Evolutionary conservation across 2,329 filamentous ascomycete species (phyloP), one percentile per base, ranked within the genome.

Genomic region (Epichloe gansuensis): DNA sequence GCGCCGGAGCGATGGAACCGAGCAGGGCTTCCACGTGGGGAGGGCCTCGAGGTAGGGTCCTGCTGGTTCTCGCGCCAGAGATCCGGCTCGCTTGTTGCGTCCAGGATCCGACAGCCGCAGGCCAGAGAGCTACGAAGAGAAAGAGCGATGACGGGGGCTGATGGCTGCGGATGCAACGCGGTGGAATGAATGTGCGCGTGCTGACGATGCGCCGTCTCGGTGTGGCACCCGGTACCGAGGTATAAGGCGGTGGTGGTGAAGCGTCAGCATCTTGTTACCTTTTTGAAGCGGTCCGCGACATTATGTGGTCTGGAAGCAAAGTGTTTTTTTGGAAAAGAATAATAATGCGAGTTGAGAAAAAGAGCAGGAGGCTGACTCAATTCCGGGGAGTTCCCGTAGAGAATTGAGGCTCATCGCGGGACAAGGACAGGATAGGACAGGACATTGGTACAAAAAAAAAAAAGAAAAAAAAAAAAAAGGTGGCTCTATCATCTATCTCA

Each of bases 11-110:
- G 27, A 76, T 59, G 13, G 67, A 64, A 1, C 63, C 61, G 2
- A 77, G 56, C 54, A 77, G 71, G 1, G 61, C 57, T 39, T 73
- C 67, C 46, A 77, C 58, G 42, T 67, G 63, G 3, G 71, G 0
- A 74, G 56, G 3, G 71, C 58, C 23, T 64, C 61, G n/a, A 65
- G 60, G 17, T 17, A 17, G 17, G 17, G 49, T 76, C 74, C 25
- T 57, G 60, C 25, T 65, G 57, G 15, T 68, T 63, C 35, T 17
- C 68, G 68, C 11, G 63, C 63, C 2, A 64, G 61, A n/a, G 60
- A 59, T 13, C 63, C 63, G 62, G 0, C 61, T 64, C 34, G 64
- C 57, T 38, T 68, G 66, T 17, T 17, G 61, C 64, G 5, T 60
- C 59, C 4, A 63, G 63, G 21, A 75, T 71, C 39, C 65, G 67